Evolutionary conservation across 371 early-diverging fungal species (phyloP).

Genomic region (Mortierella sp.): DNA sequence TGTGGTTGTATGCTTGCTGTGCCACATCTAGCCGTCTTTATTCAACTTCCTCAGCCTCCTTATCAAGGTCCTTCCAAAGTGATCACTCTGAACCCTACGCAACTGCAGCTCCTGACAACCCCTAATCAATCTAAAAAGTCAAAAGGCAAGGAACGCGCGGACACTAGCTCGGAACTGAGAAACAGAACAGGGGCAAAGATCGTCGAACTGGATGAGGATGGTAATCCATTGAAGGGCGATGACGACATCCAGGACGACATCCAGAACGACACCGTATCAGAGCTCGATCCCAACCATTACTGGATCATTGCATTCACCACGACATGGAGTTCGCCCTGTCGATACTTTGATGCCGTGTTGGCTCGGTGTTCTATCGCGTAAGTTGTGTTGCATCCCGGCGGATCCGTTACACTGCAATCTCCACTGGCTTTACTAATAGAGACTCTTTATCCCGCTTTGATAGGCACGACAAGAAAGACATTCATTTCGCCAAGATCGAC

Average conservation of each 20-base stretch:
- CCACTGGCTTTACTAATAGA: too few relatives aligned
- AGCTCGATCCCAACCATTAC: constrained; percentile 37
- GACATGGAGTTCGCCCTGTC: constrained; percentile 50
- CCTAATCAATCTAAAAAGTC: constrained; percentile 8
- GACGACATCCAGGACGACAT: constrained; percentile 3
- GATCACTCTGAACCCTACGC: constrained; percentile 26
- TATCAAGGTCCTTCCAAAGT: constrained; percentile 64
- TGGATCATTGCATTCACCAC: constrained; percentile 48
- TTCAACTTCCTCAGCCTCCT: constrained; percentile 66
- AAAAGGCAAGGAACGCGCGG: constrained; percentile 20
- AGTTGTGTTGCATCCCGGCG: constrained; percentile 7
- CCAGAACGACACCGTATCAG: neutral
- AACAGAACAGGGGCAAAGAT: constrained; percentile 28
- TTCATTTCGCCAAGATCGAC: constrained; percentile 48
- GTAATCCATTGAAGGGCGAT: constrained; percentile 13
- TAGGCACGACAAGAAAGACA: constrained; percentile 36
- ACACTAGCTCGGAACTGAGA: constrained; percentile 4
- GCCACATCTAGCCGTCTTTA: constrained; percentile 56
- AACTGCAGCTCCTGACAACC: constrained; percentile 32
- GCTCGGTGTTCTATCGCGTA: constrained; percentile 50
- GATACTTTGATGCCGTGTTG: constrained; percentile 43
- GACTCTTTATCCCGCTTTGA: too few relatives aligned
- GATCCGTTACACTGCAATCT: too few relatives aligned
- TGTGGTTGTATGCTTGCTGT: too few relatives aligned
- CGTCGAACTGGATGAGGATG: constrained; percentile 38